Evolutionary conservation across 306 rosid species (phyloP).

Genomic region (Cicer chorassanicum): DNA sequence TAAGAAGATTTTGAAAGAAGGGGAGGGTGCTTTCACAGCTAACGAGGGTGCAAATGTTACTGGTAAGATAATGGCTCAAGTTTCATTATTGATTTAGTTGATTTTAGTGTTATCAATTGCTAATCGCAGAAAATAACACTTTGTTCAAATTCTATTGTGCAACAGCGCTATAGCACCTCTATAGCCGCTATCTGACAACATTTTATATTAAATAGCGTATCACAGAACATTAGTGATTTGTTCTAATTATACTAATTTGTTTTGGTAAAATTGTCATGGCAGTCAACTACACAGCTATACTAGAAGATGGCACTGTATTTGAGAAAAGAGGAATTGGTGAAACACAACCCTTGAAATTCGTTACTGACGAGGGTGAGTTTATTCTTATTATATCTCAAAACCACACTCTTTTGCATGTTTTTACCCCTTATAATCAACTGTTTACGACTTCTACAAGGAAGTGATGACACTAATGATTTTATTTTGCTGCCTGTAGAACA

Average conservation of each 20-base stretch:
- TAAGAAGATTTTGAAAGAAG: conserved; percentile 70
- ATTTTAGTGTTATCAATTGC: too few relatives aligned
- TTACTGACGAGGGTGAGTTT: conserved; percentile 71
- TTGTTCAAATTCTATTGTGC: too few relatives aligned
- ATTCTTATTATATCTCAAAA: conserved; percentile 2
- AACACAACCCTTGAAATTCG: conserved; percentile 58
- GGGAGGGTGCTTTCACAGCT: conserved; percentile 62
- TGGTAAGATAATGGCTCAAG: conserved; percentile 47
- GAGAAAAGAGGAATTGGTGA: conserved; percentile 69
- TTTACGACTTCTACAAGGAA: conserved; percentile 17
- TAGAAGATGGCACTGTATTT: conserved; percentile 72
- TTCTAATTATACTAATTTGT: conserved; percentile 9
- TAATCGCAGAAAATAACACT: too few relatives aligned
- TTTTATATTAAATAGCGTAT: too few relatives aligned
- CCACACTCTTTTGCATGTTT: neutral
- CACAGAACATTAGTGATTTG: too few relatives aligned
- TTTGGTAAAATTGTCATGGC: conserved; percentile 41
- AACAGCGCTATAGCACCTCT: too few relatives aligned
- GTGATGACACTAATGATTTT: conserved; percentile 29
- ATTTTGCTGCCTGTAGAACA: conserved; percentile 55
- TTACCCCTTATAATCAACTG: conserved; percentile 4
- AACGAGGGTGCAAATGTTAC: conserved; percentile 72
- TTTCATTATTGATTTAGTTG: neutral
- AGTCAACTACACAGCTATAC: conserved; percentile 63
- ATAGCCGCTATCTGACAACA: too few relatives aligned